These are phyloP conservation scores for Phytopythium ostracodes DNA, from an alignment of 352 stramenopile species.

Conservation along the genomic window DNA sequence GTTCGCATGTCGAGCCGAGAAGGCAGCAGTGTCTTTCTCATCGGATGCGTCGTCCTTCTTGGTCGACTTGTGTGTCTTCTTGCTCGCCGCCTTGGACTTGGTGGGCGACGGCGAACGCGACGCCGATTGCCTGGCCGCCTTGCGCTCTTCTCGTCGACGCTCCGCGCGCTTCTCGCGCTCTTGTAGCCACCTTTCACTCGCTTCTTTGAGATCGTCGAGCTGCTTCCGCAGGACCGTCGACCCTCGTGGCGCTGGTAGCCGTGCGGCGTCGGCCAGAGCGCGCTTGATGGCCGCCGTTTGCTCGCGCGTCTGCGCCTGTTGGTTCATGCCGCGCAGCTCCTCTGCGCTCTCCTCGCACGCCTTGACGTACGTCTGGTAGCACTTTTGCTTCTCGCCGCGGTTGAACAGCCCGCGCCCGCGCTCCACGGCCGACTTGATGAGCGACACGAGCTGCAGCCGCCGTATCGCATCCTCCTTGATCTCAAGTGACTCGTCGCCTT, in stretches of 20 bases:
- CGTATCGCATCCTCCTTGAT: conserved; percentile 40
- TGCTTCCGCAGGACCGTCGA: conserved; percentile 60
- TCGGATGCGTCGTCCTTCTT: conserved; percentile 14
- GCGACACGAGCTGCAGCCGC: conserved; percentile 29
- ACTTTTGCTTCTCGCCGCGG: conserved; percentile 67
- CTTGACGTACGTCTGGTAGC: conserved; percentile 60
- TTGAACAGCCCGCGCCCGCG: conserved; percentile 73
- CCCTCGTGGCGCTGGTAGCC: conserved; percentile 48
- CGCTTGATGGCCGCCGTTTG: conserved; percentile 27
- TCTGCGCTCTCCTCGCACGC: conserved; percentile 39
- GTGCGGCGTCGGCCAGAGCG: conserved; percentile 36
- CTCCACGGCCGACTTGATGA: conserved; percentile 48
- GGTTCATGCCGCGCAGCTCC: conserved; percentile 33
- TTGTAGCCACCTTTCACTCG: conserved; percentile 3
- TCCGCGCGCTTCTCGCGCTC: conserved; percentile 1
- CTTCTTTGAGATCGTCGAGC: conserved; percentile 28
- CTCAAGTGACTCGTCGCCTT: conserved; percentile 21
- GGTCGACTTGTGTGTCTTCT: conserved; percentile 16
- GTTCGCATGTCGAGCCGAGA: conserved; percentile 8
- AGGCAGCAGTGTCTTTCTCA: conserved; percentile 18
- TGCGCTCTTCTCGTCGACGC: conserved; percentile 8
- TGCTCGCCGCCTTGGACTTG: conserved; percentile 1
- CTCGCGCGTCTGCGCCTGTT: conserved; percentile 21
- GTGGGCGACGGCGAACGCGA: conserved; percentile 3
- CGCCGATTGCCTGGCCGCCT: conserved; percentile 8